Percentiles rank a stretch among this genome's conserved stretches.
These are phyloP conservation scores for Penicillium subrubescens DNA, from an alignment of 495 filamentous ascomycete genomes.

Conservation along the genomic window DNA sequence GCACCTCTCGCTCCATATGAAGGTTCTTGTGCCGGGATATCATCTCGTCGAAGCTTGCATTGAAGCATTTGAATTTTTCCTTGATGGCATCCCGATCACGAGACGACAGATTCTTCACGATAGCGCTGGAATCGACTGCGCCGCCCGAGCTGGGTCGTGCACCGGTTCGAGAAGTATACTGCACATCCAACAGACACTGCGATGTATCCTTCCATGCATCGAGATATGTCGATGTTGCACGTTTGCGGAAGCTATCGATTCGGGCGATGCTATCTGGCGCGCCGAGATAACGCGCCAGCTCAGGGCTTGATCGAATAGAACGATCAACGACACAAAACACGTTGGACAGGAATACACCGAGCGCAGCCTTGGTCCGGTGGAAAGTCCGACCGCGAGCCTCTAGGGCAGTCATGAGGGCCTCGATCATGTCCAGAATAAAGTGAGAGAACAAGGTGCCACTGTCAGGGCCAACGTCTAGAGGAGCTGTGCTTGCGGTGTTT, in stretches of 20 bases:
- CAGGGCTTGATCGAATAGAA: constrained; percentile 74
- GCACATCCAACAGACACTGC: constrained; percentile 82
- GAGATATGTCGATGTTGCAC: constrained; percentile 76
- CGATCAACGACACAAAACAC: constrained; percentile 83
- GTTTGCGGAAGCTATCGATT: constrained; percentile 85
- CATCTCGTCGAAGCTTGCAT: constrained; percentile 85
- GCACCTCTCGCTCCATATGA: constrained; percentile 87
- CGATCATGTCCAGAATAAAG: constrained; percentile 84
- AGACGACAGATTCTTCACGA: constrained; percentile 77
- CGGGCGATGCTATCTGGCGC: constrained; percentile 58
- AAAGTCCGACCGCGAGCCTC: constrained; percentile 73
- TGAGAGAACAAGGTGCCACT: constrained; percentile 84
- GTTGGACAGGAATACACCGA: constrained; percentile 92
- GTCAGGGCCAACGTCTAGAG: constrained; percentile 86
- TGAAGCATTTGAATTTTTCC: constrained; percentile 93
- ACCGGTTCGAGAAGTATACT: constrained; percentile 74
- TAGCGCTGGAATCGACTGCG: constrained; percentile 70
- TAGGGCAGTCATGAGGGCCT: constrained; percentile 74
- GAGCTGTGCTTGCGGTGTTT: constrained; percentile 65
- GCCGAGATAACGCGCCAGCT: constrained; percentile 73
- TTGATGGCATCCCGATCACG: constrained; percentile 97
- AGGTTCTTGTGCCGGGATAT: constrained; percentile 75
- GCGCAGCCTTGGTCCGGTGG: constrained; percentile 73
- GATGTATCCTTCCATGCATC: constrained; percentile 90
- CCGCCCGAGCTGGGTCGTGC: constrained; percentile 68